Base-by-base conservation (phyloP, 306 rosid genomes). In the Cucurbita maxima region DNA sequence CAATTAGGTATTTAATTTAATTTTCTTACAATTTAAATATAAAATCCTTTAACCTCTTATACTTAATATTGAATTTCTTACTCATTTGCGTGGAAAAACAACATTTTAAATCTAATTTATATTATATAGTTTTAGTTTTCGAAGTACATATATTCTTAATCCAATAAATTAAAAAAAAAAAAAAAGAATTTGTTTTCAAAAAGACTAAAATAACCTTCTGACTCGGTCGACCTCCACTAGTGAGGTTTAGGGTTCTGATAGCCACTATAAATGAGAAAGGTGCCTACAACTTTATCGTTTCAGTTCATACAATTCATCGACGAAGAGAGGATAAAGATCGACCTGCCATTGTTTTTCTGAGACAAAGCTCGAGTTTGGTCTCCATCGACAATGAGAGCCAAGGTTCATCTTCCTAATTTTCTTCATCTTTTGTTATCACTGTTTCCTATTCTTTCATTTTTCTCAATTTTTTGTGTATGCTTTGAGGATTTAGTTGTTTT, bases 191-290 rank as follows among this genome's bases (percentile, higher is more conserved):
- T 34, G 1, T 36, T 34, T 61, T 3, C 34, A 13, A 60, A 13
- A 67, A 44, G 56, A 67, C 56, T 67, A 45, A 67, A 67, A 67
- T 67, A 13, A 20, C 41, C 55, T 45, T 67, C 11, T 15, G 56
- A 47, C 56, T 62, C 48, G 9, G 51, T 63, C 70, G 40, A 63
- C 71, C n/a, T 51, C 10, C 70, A 6, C 30, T 15, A 20, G 57
- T 20, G 48, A 22, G 73, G 73, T 69, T 69, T 69, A 69, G 58
- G 73, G 73, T 69, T 69, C 73, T 69, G 58, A 67, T 69, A 14
- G 30, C 43, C 58, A 4, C 43, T 69, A 69, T 69, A 69, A 48
- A 69, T 47, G 8, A 0, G 43, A 25, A 30, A 16, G 10, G 43
- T 20, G 43, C 40, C 15, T 47, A 2, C 38, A 0, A 0, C 0